Conservation (phyloP, 768 basidiomycete species). For the Termitomyces sp. region DNA sequence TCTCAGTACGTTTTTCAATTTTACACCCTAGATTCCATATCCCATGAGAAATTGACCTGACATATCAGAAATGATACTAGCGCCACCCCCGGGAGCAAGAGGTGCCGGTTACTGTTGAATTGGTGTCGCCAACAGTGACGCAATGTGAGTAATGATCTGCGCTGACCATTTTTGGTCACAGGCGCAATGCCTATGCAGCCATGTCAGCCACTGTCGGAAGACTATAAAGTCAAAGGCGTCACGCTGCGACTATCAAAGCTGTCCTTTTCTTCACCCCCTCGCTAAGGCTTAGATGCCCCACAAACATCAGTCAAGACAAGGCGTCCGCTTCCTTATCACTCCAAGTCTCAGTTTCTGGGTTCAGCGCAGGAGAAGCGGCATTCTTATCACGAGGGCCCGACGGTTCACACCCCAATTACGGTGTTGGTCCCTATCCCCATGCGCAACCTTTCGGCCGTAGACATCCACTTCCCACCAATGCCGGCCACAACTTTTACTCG, state of each 20-base stretch:
- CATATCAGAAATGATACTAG: not conserved
- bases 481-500: not conserved
- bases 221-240: constrained; percentile 3
- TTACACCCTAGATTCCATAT: not conserved
- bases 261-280: not conserved
- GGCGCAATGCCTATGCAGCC: not conserved
- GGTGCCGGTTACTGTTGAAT: too few species aligned
- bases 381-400: not conserved
- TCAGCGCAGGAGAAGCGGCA: not conserved
- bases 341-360: too few species aligned
- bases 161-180: constrained; percentile 4
- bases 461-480: not conserved
- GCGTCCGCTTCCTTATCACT: not conserved
- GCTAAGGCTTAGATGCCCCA: not conserved
- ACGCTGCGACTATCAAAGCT: not conserved
- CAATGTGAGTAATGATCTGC: not conserved
- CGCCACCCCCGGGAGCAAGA: not conserved
- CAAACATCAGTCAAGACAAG: not conserved
- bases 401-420: not conserved
- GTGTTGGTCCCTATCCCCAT: not conserved
- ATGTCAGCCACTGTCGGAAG: not conserved
- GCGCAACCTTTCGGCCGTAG: not conserved
- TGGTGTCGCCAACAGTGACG: not conserved
- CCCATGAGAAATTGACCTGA: not conserved
- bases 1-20: not conserved